Evolutionary conservation across 2,329 filamentous ascomycete genomes (phyloP).

Genomic region (Alternaria longipes): DNA sequence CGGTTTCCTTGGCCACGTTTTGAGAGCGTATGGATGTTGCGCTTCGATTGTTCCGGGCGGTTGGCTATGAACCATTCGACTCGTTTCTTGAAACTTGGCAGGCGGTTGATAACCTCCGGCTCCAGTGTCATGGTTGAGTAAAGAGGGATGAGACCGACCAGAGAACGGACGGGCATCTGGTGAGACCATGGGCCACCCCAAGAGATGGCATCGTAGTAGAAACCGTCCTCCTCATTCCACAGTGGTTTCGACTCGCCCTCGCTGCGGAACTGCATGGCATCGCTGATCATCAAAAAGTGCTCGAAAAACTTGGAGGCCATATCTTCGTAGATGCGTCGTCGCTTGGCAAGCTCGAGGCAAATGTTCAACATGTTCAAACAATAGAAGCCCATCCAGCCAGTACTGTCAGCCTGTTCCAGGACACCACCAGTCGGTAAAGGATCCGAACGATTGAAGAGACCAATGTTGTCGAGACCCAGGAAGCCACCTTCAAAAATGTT

Average conservation of each 20-base stretch:
- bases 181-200: slow-evolving; percentile 95
- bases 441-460: slow-evolving; percentile 95
- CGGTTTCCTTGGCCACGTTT: slow-evolving; percentile 90
- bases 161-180: slow-evolving; percentile 88
- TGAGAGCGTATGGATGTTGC: slow-evolving; percentile 93
- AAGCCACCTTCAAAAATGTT: slow-evolving; percentile 98
- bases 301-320: slow-evolving; percentile 99
- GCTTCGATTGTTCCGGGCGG: slow-evolving; percentile 83
- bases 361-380: slow-evolving; percentile 98
- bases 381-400: slow-evolving; percentile 99
- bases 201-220: slow-evolving; percentile 98
- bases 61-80: slow-evolving; percentile 95
- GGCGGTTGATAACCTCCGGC: slow-evolving; percentile 89
- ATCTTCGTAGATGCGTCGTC: slow-evolving; percentile 94
- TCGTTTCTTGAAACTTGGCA: slow-evolving; percentile 91
- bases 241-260: slow-evolving; percentile 79
- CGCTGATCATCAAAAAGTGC: slow-evolving; percentile 97
- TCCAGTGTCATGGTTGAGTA: slow-evolving; percentile 93
- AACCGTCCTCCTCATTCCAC: slow-evolving; percentile 96
- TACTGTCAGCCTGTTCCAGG: slow-evolving; percentile 95
- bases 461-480: slow-evolving; percentile 95
- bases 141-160: slow-evolving; percentile 92
- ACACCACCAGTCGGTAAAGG: slow-evolving; percentile 92
- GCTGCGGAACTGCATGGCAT: slow-evolving; percentile 84
- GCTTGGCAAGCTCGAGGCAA: slow-evolving; percentile 91